Conservation (phyloP, 345 rosid species). For the Turnera subulata region DNA sequence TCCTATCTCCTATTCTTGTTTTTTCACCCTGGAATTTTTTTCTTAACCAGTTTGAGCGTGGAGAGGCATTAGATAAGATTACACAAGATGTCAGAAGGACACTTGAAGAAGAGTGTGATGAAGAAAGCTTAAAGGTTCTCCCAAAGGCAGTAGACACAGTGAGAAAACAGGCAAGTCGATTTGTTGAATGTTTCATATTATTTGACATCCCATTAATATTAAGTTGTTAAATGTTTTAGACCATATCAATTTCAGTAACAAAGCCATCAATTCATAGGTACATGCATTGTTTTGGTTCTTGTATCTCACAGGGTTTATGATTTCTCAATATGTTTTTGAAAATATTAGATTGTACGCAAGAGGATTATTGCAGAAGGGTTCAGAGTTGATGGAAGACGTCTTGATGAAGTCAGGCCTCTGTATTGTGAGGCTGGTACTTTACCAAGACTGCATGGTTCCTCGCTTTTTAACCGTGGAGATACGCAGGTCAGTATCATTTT, state of each 20-base stretch:
- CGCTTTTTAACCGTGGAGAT: slow-evolving; percentile 92
- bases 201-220: neutral
- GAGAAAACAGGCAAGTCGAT: slow-evolving; percentile 64
- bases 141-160: slow-evolving; percentile 83
- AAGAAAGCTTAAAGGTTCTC: slow-evolving; percentile 69
- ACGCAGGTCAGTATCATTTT: slow-evolving; percentile 61
- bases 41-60: slow-evolving; percentile 78
- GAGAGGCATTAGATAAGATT: slow-evolving; percentile 87
- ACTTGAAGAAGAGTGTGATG: slow-evolving; percentile 83
- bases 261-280: no score
- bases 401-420: slow-evolving; percentile 83
- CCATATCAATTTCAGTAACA: no score
- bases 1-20: slow-evolving; percentile 1
- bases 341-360: slow-evolving; percentile 74
- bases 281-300: slow-evolving; percentile 11
- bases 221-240: no score
- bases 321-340: slow-evolving; percentile 11
- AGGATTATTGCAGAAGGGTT: slow-evolving; percentile 78
- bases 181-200: neutral
- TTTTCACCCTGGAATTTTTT: slow-evolving; percentile 5
- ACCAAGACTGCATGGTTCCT: slow-evolving; percentile 79
- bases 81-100: slow-evolving; percentile 55
- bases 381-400: slow-evolving; percentile 85
- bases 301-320: slow-evolving; percentile 15
- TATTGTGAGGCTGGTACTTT: slow-evolving; percentile 68